These are phyloP conservation scores for Friedmanniomyces simplex DNA, from an alignment of 495 filamentous ascomycete species.

Conservation along the genomic window DNA sequence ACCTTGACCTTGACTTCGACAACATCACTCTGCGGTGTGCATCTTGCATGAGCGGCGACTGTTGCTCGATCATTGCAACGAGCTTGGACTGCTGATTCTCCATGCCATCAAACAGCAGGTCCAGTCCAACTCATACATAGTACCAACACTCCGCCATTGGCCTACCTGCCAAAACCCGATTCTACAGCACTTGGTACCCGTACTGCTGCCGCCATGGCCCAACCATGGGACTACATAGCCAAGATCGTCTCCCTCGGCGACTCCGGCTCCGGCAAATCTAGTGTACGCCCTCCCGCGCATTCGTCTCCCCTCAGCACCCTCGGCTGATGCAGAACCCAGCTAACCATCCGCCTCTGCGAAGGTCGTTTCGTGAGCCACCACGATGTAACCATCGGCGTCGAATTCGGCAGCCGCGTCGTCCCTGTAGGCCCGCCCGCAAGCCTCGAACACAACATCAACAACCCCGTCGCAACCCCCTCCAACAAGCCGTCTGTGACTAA, in stretches of 20 bases:
- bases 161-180: too few species aligned
- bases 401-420: slow-evolving; percentile 91
- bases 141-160: too few species aligned
- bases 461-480: slow-evolving; percentile 24
- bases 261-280: slow-evolving; percentile 84
- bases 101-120: too few species aligned
- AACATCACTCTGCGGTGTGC: not conserved
- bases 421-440: slow-evolving; percentile 73
- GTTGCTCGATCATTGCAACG: too few species aligned
- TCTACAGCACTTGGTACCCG: too few species aligned
- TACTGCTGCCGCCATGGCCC: not conserved
- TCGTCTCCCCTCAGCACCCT: slow-evolving; percentile 3
- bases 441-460: slow-evolving; percentile 37
- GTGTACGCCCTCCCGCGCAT: slow-evolving; percentile 33
- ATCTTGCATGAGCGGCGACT: not conserved
- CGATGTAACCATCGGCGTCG: slow-evolving; percentile 96
- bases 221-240: slow-evolving; percentile 23
- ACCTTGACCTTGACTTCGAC: not conserved
- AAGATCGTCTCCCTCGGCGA: slow-evolving; percentile 88
- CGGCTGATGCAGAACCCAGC: slow-evolving; percentile 34
- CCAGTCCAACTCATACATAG: too few species aligned
- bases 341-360: slow-evolving; percentile 94
- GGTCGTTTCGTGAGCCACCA: slow-evolving; percentile 86
- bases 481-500: slow-evolving; percentile 7
- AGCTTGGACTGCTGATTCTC: not conserved